These are phyloP conservation scores for Russula ochroleuca DNA, from an alignment of 768 basidiomycete species.

Conservation along the genomic window DNA sequence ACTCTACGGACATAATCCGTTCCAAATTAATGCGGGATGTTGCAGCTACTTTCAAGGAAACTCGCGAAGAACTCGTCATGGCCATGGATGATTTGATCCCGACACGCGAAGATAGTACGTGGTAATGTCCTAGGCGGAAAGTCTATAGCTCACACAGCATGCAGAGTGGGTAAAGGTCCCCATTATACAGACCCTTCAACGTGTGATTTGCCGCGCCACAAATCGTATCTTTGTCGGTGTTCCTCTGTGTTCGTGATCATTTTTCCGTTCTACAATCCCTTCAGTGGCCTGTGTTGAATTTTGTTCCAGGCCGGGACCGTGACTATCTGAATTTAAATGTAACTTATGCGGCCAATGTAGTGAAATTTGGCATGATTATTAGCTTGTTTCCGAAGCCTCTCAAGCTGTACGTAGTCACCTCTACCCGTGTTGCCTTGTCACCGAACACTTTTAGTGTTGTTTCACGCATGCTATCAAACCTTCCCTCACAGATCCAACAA, in stretches of 20 bases:
- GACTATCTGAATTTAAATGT: conserved; percentile 34
- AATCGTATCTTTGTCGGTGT: conserved; percentile 34
- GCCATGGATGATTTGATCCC: not conserved
- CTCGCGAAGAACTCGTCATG: not conserved
- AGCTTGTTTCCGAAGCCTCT: conserved; percentile 40
- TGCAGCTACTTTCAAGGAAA: not conserved
- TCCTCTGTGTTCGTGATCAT: conserved; percentile 36
- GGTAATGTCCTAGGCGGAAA: not conserved
- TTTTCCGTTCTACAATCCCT: not conserved
- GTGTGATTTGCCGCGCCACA: conserved; percentile 15
- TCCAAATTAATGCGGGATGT: not conserved
- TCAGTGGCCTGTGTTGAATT: not conserved
- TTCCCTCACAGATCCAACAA: not conserved
- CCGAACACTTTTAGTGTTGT: not conserved
- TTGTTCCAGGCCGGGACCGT: conserved; percentile 38
- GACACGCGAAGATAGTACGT: not conserved
- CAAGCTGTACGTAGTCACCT: conserved; percentile 38
- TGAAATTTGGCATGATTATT: conserved; percentile 34
- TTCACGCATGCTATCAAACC: not conserved
- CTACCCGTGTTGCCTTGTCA: not conserved
- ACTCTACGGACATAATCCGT: not conserved
- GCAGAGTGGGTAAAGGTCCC: conserved; percentile 39
- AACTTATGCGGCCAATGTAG: conserved; percentile 38
- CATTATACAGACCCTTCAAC: conserved; percentile 24
- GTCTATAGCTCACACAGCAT: not conserved